These are phyloP conservation scores for Acanthamoeba triangularis DNA, from an alignment of 208 protist genomes.

Conservation along the genomic window DNA sequence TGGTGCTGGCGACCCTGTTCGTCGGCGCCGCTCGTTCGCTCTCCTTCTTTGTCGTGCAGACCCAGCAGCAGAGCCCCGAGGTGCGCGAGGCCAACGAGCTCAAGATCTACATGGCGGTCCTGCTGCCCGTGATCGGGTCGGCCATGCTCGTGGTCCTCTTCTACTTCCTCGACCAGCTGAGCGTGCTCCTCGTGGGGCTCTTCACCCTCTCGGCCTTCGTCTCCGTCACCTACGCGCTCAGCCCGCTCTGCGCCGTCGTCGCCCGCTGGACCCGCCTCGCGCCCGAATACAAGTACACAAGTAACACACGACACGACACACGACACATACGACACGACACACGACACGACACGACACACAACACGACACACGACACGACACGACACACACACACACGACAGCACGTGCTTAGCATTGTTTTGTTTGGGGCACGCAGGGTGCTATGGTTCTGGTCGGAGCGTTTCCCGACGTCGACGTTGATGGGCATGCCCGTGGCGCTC, in stretches of 20 bases:
- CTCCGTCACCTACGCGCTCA: constrained; percentile 22
- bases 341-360: neutral
- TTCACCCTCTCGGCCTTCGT: constrained; percentile 72
- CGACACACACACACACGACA: no score
- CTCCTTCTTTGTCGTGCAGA: constrained; percentile 37
- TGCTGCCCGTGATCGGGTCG: constrained; percentile 76
- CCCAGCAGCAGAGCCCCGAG: neutral
- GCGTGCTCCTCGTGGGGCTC: neutral
- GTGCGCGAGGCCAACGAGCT: constrained; percentile 65
- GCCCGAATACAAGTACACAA: constrained; percentile 2
- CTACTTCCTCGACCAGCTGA: constrained; percentile 66
- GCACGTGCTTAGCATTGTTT: neutral
- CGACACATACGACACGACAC: neutral
- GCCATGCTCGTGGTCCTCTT: constrained; percentile 73
- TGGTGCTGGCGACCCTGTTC: constrained; percentile 39
- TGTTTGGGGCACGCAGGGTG: neutral
- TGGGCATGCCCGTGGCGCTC: constrained; percentile 26
- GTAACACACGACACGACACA: neutral
- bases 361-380: neutral
- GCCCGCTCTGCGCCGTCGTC: neutral
- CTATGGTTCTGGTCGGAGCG: constrained; percentile 40
- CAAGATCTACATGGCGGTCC: constrained; percentile 43
- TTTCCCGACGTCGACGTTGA: neutral
- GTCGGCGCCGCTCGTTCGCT: constrained; percentile 36
- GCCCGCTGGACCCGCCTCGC: neutral